Conservation (phyloP, 2,329 filamentous ascomycete species). For the Pyrenochaeta sp. region DNA sequence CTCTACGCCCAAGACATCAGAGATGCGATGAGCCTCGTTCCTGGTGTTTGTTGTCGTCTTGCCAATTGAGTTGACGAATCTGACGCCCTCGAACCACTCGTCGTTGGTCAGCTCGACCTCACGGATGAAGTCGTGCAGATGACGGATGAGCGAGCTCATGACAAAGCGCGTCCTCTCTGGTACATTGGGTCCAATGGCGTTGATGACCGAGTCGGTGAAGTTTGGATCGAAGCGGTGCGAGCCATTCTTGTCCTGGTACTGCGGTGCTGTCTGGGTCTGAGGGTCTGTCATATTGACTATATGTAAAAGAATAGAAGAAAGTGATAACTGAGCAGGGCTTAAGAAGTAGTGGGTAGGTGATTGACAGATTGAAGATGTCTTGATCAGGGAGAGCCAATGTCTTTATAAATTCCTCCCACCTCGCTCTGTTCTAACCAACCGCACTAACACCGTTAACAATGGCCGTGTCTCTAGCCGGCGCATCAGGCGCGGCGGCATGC, state of each 20-base stretch:
- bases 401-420: constrained; percentile 27
- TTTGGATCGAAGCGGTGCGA: constrained; percentile 71
- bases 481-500: constrained; percentile 33
- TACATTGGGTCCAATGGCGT: constrained; percentile 75
- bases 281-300: constrained; percentile 17
- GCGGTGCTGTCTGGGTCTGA: constrained; percentile 33
- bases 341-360: neutral
- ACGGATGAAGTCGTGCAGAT: constrained; percentile 80
- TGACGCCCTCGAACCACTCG: constrained; percentile 79
- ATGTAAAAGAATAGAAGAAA: neutral
- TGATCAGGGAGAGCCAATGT: constrained; percentile 11
- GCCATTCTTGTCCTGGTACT: constrained; percentile 25
- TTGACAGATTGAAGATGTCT: constrained; percentile 3
- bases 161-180: constrained; percentile 70
- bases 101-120: constrained; percentile 79
- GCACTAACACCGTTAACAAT: constrained; percentile 29
- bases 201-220: constrained; percentile 78
- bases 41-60: constrained; percentile 72
- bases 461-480: constrained; percentile 33
- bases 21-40: constrained; percentile 78
- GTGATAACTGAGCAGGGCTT: neutral
- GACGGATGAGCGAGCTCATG: constrained; percentile 70
- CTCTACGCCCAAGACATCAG: constrained; percentile 77
- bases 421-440: constrained; percentile 20
- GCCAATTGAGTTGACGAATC: constrained; percentile 78